Evolutionary conservation across 2,329 filamentous ascomycete species (phyloP).

Genomic region (Colletotrichum lindemuthianum): DNA sequence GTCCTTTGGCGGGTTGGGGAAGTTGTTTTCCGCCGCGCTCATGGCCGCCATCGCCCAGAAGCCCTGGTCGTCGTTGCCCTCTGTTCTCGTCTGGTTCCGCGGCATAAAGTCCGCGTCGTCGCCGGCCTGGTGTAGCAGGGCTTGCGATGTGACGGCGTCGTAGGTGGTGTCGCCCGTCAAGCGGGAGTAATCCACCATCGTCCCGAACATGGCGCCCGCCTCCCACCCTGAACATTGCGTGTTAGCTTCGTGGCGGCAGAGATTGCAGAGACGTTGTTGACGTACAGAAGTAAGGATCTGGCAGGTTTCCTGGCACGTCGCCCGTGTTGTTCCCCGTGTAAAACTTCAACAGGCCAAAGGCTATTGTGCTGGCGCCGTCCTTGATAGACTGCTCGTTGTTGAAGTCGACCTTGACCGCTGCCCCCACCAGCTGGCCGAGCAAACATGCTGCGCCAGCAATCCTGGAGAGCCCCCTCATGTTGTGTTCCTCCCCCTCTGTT

Average conservation of each 20-base stretch:
- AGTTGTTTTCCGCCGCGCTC: slow-evolving; percentile 80
- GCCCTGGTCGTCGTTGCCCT: slow-evolving; percentile 80
- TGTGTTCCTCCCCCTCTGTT: background rate
- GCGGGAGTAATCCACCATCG: slow-evolving; percentile 77
- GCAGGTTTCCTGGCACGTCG: slow-evolving; percentile 66
- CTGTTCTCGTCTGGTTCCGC: slow-evolving; percentile 67
- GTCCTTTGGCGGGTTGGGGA: slow-evolving; percentile 71
- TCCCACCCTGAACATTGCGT: slow-evolving; percentile 69
- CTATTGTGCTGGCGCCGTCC: slow-evolving; percentile 49
- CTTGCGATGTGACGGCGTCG: slow-evolving; percentile 67
- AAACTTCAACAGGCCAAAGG: slow-evolving; percentile 49
- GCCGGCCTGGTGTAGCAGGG: slow-evolving; percentile 69
- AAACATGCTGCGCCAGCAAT: slow-evolving; percentile 28
- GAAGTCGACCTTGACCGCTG: slow-evolving; percentile 27
- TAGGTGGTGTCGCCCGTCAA: slow-evolving; percentile 74
- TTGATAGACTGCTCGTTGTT: slow-evolving; percentile 47
- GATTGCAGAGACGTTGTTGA: slow-evolving; percentile 58
- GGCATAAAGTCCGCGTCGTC: slow-evolving; percentile 73
- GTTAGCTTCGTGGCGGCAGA: slow-evolving; percentile 46
- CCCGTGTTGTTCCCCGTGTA: slow-evolving; percentile 67
- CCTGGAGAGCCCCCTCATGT: slow-evolving; percentile 25
- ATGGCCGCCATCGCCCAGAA: slow-evolving; percentile 90
- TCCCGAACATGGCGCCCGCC: slow-evolving; percentile 76
- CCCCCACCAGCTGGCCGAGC: slow-evolving; percentile 22
- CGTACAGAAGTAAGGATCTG: slow-evolving; percentile 72